phyloP scores from a whole-genome alignment of 148 eudicot genomes.

The Vaccinium vitisidaea region DNA sequence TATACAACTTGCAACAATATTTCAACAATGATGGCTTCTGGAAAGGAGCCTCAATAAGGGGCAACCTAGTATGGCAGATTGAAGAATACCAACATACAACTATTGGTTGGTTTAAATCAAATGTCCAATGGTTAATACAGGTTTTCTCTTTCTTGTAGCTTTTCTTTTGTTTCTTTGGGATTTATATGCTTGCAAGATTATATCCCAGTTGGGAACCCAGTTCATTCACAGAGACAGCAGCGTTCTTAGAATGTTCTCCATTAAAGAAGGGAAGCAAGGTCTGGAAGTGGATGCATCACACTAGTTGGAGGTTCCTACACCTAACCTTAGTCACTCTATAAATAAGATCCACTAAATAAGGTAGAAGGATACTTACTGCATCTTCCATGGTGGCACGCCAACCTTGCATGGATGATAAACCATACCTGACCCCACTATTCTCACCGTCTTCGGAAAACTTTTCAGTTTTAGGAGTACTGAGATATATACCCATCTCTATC shows the following conservation, averaged over 20 bases:
- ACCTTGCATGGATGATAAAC: slow-evolving; percentile 97
- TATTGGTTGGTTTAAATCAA: background rate
- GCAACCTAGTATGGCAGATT: background rate
- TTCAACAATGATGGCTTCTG: background rate
- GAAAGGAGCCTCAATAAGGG: background rate
- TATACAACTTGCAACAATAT: background rate
- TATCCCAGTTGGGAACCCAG: too few relatives aligned
- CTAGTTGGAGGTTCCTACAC: background rate
- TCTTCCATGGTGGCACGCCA: slow-evolving; percentile 99
- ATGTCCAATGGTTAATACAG: background rate
- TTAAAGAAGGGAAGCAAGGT: too few relatives aligned
- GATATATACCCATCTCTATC: slow-evolving; percentile 82
- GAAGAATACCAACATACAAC: background rate
- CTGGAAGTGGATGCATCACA: too few relatives aligned
- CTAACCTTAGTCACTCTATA: background rate
- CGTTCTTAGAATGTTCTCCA: too few relatives aligned
- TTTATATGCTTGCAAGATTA: too few relatives aligned
- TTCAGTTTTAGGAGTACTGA: slow-evolving; percentile 94
- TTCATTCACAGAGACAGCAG: too few relatives aligned
- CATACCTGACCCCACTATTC: slow-evolving; percentile 66
- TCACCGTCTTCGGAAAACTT: slow-evolving; percentile 93
- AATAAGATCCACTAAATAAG: background rate
- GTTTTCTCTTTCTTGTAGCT: too few relatives aligned
- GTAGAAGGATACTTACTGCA: slow-evolving; percentile 61
- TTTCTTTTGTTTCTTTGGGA: too few relatives aligned